phyloP scores from a whole-genome alignment of 768 basidiomycete species.

The Xerocomus potaroensis region DNA sequence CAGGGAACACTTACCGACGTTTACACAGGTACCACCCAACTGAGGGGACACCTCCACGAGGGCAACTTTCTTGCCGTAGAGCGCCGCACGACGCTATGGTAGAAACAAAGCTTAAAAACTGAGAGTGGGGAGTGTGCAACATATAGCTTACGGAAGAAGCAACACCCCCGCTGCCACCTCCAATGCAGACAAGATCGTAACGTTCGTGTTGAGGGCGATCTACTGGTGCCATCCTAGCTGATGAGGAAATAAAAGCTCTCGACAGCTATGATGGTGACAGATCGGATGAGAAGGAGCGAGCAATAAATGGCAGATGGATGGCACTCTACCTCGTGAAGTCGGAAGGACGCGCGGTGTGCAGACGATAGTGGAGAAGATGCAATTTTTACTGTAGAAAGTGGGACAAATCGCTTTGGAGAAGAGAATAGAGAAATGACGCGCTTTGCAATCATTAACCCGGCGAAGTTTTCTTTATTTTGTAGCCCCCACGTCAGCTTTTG shows the following conservation, averaged over 20 bases:
- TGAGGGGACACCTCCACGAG: slow-evolving; percentile 71
- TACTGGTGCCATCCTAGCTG: slow-evolving; percentile 66
- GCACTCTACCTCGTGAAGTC: slow-evolving; percentile 27
- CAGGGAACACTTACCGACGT: slow-evolving; percentile 67
- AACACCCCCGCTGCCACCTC: slow-evolving; percentile 92
- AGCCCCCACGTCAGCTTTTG: slow-evolving; percentile 15
- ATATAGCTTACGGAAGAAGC: slow-evolving; percentile 69
- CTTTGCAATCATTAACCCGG: slow-evolving; percentile 10
- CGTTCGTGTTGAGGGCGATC: slow-evolving; percentile 57
- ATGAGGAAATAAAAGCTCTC: slow-evolving; percentile 40
- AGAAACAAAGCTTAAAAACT: background rate
- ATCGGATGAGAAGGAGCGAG: background rate
- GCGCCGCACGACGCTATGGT: slow-evolving; percentile 80
- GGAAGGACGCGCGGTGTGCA: slow-evolving; percentile 7
- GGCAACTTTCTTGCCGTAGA: slow-evolving; percentile 91
- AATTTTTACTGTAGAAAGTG: slow-evolving; percentile 12
- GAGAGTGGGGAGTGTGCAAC: background rate
- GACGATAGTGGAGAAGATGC: slow-evolving; percentile 2
- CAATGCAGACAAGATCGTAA: slow-evolving; percentile 86
- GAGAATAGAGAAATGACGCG: background rate
- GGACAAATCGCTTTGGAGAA: slow-evolving; percentile 9
- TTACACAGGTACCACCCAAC: slow-evolving; percentile 95
- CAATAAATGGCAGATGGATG: slow-evolving; percentile 1
- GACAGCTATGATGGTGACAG: slow-evolving; percentile 35
- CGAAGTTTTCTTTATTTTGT: slow-evolving; percentile 19